Base-by-base conservation (phyloP, 2,329 filamentous ascomycete genomes). In the Stachybotrys chlorohalonatus region DNA sequence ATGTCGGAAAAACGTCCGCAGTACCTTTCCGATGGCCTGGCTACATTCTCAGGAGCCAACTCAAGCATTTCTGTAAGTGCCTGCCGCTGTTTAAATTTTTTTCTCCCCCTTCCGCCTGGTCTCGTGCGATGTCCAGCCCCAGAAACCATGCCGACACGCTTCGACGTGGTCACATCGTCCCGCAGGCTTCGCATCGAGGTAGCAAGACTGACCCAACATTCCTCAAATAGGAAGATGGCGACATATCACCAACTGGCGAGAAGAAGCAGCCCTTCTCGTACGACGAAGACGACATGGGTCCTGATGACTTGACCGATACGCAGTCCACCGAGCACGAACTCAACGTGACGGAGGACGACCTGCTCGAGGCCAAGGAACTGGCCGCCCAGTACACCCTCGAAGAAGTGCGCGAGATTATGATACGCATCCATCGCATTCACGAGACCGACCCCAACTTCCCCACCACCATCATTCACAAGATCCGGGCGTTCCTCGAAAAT, bases 261-360 rank as follows among this genome's bases (percentile, higher is more conserved):
- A 36, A 16, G 15, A 32, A 52, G 31, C n/a, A 70, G 60, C 69
- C 70, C 55, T 72, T 72, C 54, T 69, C 69, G 8, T 72, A 72
- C 56, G 66, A 72, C 53, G 68, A 72, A 61, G 70, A 72, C 59
- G 70, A 70, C 49, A 56, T 39, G 9, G 56, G 66, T 31, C 62
- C 57, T 57, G 64, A 69, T 52, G 56, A 42, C 32, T 57, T 67
- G 30, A 62, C 57, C 57, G 64, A 69, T 52, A 64, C 66, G 52
- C 62, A 62, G 31, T 56, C 59, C 7, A 63, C 69, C 31, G 69
- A 70, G 59, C 69, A 72, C 54, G 68, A 71, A 55, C 68, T 76
- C 54, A 74, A 76, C 57, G 73, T 75, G 36, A 76, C 74, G 50
- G 73, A 76, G 59, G 69, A 75, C 50, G 74, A 77, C 57, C 65